Base-by-base conservation (phyloP, 768 basidiomycete species). In the Dentipellis sp. region DNA sequence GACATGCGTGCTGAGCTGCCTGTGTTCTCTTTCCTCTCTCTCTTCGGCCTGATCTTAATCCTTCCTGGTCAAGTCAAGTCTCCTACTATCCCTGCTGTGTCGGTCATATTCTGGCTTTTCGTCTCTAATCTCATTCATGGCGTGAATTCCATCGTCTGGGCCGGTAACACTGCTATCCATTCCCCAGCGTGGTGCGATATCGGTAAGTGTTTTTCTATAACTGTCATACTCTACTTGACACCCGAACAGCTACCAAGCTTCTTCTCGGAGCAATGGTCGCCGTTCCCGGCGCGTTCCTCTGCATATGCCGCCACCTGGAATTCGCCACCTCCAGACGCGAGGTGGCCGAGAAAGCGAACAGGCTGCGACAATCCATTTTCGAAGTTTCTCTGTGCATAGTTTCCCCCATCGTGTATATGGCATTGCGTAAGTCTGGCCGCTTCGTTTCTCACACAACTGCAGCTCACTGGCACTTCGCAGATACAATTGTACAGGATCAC, bases 151-250 rank as follows among this genome's bases (percentile, higher is more conserved):
- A 59, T 74, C 39, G 54, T 71, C 14, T 75, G 72, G 73, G 58
- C 58, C 35, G 68, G 68, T 46, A 69, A 64, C 34, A 56, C 58
- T 46, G 58, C 48, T 2, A 59, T 68, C 39, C 56, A 52, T 10
- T 59, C 63, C 0, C 69, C 71, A 1, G 62, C 66, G 7, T 75
- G 70, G 69, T 75, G 74, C 57, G 74, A 75, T 56, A 71, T 75
- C 21, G 56, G 74, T 75, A 56, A 62, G 74, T 4, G 19, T 50
- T 48, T 35, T 42, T 3, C 21, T 34, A 42, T 36, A 4, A 10
- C 3, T 2, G 12, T 11, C 48, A 16, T 11, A 54, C 22, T 2
- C 22, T 10, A 39, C 36, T 55, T 56, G 21, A 62, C 37, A 29
- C 29, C 6, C 6, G 12, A 35, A 14, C 17, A 62, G 61, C 52